phyloP scores from a whole-genome alignment of 2,329 filamentous ascomycete genomes.

The Sporothrix inflata region DNA sequence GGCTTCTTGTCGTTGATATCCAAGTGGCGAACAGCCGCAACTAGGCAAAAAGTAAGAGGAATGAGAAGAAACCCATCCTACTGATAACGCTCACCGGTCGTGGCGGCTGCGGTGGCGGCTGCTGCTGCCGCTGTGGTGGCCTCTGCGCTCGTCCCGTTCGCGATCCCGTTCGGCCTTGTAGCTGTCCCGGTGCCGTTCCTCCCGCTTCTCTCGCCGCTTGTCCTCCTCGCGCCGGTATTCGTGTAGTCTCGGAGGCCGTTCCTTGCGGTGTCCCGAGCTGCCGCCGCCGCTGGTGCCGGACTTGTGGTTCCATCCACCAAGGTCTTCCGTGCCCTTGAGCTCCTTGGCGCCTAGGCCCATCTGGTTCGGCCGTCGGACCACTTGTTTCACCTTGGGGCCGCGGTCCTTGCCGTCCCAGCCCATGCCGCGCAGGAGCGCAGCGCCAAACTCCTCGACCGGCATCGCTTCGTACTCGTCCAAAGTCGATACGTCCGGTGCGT shows the following conservation, averaged over 20 bases:
- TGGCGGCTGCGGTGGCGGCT: slow-evolving; percentile 28
- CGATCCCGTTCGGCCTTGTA: slow-evolving; percentile 34
- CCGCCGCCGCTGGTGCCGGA: background rate
- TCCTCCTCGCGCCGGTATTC: slow-evolving; percentile 36
- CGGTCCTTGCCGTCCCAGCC: slow-evolving; percentile 80
- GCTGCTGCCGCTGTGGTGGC: slow-evolving; percentile 22
- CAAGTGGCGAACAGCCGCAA: background rate
- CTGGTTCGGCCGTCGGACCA: slow-evolving; percentile 75
- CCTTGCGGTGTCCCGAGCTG: background rate
- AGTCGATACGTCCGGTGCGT: slow-evolving; percentile 74
- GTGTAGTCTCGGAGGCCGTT: slow-evolving; percentile 34
- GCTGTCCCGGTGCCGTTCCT: slow-evolving; percentile 33
- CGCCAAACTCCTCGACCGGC: slow-evolving; percentile 93
- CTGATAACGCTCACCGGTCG: slow-evolving; percentile 12
- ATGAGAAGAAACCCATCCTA: background rate
- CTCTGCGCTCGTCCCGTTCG: slow-evolving; percentile 26
- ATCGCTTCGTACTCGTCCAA: slow-evolving; percentile 85
- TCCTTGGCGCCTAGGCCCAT: slow-evolving; percentile 73
- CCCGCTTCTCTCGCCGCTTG: slow-evolving; percentile 32
- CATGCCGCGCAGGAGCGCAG: slow-evolving; percentile 88
- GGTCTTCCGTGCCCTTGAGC: slow-evolving; percentile 36
- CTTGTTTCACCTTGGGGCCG: slow-evolving; percentile 63
- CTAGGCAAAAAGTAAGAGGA: background rate
- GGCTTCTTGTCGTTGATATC: background rate
- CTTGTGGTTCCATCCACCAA: slow-evolving; percentile 36